These are phyloP conservation scores for Ceratobasidium sp. DNA, from an alignment of 1,284 basidiomycete genomes.

Conservation along the genomic window DNA sequence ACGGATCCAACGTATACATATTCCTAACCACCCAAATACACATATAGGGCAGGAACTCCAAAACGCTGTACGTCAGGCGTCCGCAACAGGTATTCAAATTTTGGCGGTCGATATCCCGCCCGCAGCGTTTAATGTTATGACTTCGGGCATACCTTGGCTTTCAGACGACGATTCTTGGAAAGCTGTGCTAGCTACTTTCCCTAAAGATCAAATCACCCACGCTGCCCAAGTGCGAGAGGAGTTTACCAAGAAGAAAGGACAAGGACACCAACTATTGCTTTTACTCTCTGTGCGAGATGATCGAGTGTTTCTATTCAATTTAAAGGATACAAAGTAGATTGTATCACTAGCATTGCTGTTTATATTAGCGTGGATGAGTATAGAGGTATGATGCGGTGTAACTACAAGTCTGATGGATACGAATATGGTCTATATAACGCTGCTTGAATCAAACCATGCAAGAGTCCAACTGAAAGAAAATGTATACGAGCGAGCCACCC, in stretches of 20 bases:
- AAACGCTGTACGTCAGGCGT: slow-evolving; percentile 59
- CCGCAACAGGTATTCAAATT: slow-evolving; percentile 60
- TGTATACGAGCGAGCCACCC: not conserved
- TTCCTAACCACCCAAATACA: slow-evolving; percentile 57
- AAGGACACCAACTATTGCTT: slow-evolving; percentile 68
- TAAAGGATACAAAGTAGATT: not conserved
- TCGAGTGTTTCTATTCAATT: slow-evolving; percentile 64
- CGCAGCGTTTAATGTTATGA: slow-evolving; percentile 67
- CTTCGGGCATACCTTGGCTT: slow-evolving; percentile 63
- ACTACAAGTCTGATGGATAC: slow-evolving; percentile 24
- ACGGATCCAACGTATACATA: slow-evolving; percentile 38
- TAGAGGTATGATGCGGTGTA: slow-evolving; percentile 27
- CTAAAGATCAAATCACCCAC: slow-evolving; percentile 63
- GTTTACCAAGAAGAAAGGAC: slow-evolving; percentile 63
- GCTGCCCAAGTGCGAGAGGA: slow-evolving; percentile 66
- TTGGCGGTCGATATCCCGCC: slow-evolving; percentile 72
- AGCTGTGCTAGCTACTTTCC: slow-evolving; percentile 60
- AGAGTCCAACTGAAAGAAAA: slow-evolving; percentile 6
- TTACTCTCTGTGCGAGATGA: slow-evolving; percentile 76
- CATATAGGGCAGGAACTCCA: slow-evolving; percentile 63
- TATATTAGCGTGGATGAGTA: not conserved
- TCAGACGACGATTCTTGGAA: slow-evolving; percentile 78
- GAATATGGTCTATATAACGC: slow-evolving; percentile 32
- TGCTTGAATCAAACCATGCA: slow-evolving; percentile 9
- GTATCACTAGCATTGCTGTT: not conserved